phyloP scores from a whole-genome alignment of 805 yeast genomes.

The Wickerhamomyces rabaulensis region DNA sequence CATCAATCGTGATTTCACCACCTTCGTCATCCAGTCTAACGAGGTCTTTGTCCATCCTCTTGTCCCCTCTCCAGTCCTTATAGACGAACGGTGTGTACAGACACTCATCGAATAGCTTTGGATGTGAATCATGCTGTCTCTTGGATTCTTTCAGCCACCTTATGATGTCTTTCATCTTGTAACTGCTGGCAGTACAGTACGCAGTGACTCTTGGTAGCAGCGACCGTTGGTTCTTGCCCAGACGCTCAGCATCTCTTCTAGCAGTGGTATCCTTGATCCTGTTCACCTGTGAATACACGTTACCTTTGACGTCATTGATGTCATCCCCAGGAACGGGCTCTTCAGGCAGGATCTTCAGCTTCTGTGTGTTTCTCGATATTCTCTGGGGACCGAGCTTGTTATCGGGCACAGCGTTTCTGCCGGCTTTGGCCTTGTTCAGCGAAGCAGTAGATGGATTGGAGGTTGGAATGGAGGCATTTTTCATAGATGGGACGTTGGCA shows the following conservation, averaged over 20 bases:
- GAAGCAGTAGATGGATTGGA: neutral
- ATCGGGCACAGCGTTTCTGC: slow-evolving; percentile 8
- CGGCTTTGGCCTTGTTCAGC: neutral
- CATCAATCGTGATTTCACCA: slow-evolving; percentile 86
- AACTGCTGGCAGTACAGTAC: slow-evolving; percentile 92
- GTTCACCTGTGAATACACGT: slow-evolving; percentile 78
- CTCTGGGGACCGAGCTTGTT: slow-evolving; percentile 64
- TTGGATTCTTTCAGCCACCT: slow-evolving; percentile 82
- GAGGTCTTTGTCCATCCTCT: slow-evolving; percentile 38
- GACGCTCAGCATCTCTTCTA: slow-evolving; percentile 85
- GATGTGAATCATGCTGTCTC: slow-evolving; percentile 68
- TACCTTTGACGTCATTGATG: slow-evolving; percentile 26
- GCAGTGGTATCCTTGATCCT: slow-evolving; percentile 85
- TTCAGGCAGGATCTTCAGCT: slow-evolving; percentile 66
- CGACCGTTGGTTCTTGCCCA: slow-evolving; percentile 73
- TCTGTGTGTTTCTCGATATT: slow-evolving; percentile 69
- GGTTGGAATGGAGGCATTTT: neutral
- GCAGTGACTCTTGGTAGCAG: slow-evolving; percentile 92
- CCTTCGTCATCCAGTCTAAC: slow-evolving; percentile 89
- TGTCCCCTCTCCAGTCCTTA: slow-evolving; percentile 68
- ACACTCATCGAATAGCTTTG: slow-evolving; percentile 91
- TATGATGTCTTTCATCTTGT: slow-evolving; percentile 79
- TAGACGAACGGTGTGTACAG: slow-evolving; percentile 84
- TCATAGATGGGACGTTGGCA: neutral
- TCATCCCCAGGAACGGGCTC: slow-evolving; percentile 33